Base-by-base conservation (phyloP, 2,329 filamentous ascomycete genomes). In the Penicillium sp. region DNA sequence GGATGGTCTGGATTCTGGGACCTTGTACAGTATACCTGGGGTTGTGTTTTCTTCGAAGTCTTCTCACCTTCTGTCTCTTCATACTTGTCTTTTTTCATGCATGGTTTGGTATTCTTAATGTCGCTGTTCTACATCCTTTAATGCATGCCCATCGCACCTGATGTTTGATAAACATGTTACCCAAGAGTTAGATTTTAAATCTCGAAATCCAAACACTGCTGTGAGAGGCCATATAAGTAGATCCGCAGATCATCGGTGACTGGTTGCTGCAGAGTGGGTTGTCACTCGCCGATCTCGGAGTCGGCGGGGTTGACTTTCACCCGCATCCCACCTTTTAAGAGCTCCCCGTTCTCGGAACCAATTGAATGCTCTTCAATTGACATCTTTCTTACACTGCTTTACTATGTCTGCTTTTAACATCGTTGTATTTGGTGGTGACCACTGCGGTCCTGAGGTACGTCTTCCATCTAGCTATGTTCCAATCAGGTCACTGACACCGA, bases 381-480 rank as follows among this genome's bases (percentile, higher is more conserved):
- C 41, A 50, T 31, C 35, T 27, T 32, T 35, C 32, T 12, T 36
- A 34, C 26, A 16, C 32, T 27, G 17, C 15, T 42, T 23, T 47
- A 73, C 54, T 41, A 87, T 87, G 84, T 67, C 80, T 51, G 73
- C 76, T 34, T 81, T 79, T 62, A 86, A 86, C 50, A 84, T 89
- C 61, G 84, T 89, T 45, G 83, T 90, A 41, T 85, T 90, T 63
- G 83, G 67, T 35, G 85, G 85, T 58, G 87, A 93, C 71, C 85
- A 92, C 67, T 86, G 82, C 59, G 85, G 86, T 63, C 86, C 86
- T 1, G 85, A 93, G 79, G 85, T 87, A 66, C 55, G 76, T 57
- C 12, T 15, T 16, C 26, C 20, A 20, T 18, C 25, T n/a, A n/a
- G 26, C 16, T 30, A 35, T 31, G 40, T 44, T 34, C n/a, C n/a